Conservation (phyloP, 495 filamentous ascomycete genomes). For the Astrocystis sublimbata region DNA sequence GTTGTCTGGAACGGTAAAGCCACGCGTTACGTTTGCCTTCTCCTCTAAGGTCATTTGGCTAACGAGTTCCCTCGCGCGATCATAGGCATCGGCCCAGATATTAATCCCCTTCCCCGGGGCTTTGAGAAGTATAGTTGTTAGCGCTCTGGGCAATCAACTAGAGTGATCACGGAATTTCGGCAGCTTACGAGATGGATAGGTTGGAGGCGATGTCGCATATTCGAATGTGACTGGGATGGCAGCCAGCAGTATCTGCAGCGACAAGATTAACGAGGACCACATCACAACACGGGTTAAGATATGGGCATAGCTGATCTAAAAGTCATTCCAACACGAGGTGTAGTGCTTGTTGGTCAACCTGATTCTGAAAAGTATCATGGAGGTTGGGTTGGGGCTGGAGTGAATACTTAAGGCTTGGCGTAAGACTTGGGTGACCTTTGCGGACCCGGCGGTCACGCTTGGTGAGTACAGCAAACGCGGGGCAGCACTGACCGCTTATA, state of each 20-base stretch:
- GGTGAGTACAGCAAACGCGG: too few relatives aligned
- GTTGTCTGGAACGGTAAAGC: constrained; percentile 37
- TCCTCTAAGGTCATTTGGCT: constrained; percentile 43
- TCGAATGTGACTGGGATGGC: constrained; percentile 6
- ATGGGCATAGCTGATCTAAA: neutral
- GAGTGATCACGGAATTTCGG: neutral
- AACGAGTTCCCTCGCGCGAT: constrained; percentile 36
- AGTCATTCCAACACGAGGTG: neutral
- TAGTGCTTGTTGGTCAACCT: too few relatives aligned
- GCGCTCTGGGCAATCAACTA: neutral
- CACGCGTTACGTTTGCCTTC: constrained; percentile 42
- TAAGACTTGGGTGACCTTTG: too few relatives aligned
- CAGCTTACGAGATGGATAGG: constrained; percentile 54
- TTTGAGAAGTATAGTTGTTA: constrained; percentile 29
- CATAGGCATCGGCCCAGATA: constrained; percentile 38
- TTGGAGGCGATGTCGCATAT: constrained; percentile 51
- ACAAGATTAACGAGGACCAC: neutral
- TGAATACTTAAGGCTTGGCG: too few relatives aligned
- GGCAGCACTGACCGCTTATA: too few relatives aligned
- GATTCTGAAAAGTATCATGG: too few relatives aligned
- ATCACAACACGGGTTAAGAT: neutral
- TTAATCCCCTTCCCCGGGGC: constrained; percentile 53
- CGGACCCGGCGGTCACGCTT: too few relatives aligned
- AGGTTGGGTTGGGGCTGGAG: too few relatives aligned
- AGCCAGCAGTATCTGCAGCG: constrained; percentile 9